Base-by-base conservation (phyloP, 805 yeast genomes). In the Pichia cephalocereana region DNA sequence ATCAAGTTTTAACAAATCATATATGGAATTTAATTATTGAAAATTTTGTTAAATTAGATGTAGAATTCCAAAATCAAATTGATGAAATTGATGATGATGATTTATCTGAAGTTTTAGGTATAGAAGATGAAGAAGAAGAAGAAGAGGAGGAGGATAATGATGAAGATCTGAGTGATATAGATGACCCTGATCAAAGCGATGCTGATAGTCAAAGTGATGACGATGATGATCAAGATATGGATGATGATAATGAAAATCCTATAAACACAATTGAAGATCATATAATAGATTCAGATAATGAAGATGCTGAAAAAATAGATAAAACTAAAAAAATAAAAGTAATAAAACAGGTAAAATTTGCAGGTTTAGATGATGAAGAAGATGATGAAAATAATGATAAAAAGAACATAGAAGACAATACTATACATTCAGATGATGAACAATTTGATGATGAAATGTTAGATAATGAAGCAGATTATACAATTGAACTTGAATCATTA, bases 1-100 rank as follows among this genome's bases (percentile, higher is more conserved):
- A 93, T 53, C 78, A 80, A 5, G 96, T 89, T 55, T 68, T 89
- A 53, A 80, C 82, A 55, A 75, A 75, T 53, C 79, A 79, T 43
- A 72, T 86, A 8, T 90, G 97, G 96, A 82, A 84, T 23, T 65
- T 86, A 49, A 72, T 90, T 15, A 70, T 89, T 38, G 96, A 91
- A 63, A 77, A 81, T 52, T 75, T 86, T 48, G 87, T 93, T 50
- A 85, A 86, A 54, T 71, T 93, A 43, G 99, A 91, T 65, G 96
- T 90, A 6, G 98, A 89, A 64, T 71, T 90, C 49, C 96, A 88
- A 59, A 88, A 86, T 60, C 93, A 85, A 57, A 67, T 87, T 49
- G 96, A 89, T 57, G 96, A 86, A 54, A 68, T 83, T 48, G 95
- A 86, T 60, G 93, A 86, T 54, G 84, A 79, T 47, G 79, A 81